phyloP scores from a whole-genome alignment of 106 monocot genomes.

The Dioscorea alata region DNA sequence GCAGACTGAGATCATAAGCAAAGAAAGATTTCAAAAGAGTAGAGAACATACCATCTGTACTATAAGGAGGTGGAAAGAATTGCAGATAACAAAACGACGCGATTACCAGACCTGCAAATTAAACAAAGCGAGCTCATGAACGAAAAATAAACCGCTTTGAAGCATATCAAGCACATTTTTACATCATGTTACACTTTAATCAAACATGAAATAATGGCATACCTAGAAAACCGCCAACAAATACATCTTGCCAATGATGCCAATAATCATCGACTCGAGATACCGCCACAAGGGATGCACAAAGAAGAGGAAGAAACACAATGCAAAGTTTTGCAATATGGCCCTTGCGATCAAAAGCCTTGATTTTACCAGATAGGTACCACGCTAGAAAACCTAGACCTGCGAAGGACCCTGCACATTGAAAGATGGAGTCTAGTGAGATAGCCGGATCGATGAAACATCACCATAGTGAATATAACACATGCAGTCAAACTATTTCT shows the following conservation, averaged over 20 bases:
- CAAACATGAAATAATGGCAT: background rate
- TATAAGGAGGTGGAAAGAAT: constrained; percentile 51
- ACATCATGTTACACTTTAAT: no score
- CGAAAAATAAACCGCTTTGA: no score
- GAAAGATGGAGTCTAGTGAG: background rate
- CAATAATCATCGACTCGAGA: constrained; percentile 71
- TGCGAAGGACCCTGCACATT: constrained; percentile 55
- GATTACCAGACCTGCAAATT: constrained; percentile 39
- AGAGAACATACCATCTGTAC: constrained; percentile 26
- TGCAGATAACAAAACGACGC: constrained; percentile 58
- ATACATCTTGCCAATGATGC: constrained; percentile 79
- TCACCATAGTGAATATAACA: background rate
- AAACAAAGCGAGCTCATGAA: background rate
- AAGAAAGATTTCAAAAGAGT: no score
- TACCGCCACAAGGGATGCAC: constrained; percentile 46
- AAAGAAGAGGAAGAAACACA: constrained; percentile 49
- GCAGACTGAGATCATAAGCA: background rate
- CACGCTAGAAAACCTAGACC: constrained; percentile 53
- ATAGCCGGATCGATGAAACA: background rate
- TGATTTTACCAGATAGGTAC: constrained; percentile 51
- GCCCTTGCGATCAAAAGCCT: constrained; percentile 46
- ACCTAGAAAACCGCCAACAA: constrained; percentile 54
- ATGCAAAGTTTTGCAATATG: constrained; percentile 61
- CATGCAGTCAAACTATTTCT: background rate
- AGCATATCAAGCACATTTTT: no score